A percentile compares a stretch with the other conserved stretches of the same genome.
Conservation (phyloP, 192 early-diverging fungal genomes). For the Rhizophagus sp. region DNA sequence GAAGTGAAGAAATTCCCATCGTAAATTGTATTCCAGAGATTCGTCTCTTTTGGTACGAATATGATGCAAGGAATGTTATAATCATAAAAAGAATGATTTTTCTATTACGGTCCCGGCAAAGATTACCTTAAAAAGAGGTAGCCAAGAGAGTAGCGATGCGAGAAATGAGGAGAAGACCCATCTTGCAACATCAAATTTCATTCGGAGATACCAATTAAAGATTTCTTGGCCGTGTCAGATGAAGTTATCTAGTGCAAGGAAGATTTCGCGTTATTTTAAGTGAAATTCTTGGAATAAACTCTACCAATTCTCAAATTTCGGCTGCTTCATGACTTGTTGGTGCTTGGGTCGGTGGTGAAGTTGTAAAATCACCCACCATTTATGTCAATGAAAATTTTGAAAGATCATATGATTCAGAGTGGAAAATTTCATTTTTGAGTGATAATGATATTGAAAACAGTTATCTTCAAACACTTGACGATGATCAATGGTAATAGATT, state of each 20-base stretch:
- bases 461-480: background rate
- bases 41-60: no score
- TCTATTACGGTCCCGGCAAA: background rate
- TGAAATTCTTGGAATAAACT: background rate
- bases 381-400: background rate
- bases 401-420: background rate
- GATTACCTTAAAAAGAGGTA: background rate
- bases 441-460: no score
- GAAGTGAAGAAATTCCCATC: background rate
- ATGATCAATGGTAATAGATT: no score
- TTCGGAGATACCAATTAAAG: background rate
- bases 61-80: background rate
- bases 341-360: constrained; percentile 31
- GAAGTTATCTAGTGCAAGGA: background rate
- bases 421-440: no score
- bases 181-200: background rate
- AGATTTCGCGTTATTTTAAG: background rate
- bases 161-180: background rate
- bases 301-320: constrained; percentile 11
- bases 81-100: background rate
- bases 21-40: background rate
- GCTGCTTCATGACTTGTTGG: constrained; percentile 26
- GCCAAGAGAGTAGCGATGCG: background rate
- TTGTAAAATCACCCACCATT: background rate
- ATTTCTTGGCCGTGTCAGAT: background rate